These are phyloP conservation scores for Pythium scleroteichum DNA, from an alignment of 352 stramenopile genomes.

Conservation along the genomic window DNA sequence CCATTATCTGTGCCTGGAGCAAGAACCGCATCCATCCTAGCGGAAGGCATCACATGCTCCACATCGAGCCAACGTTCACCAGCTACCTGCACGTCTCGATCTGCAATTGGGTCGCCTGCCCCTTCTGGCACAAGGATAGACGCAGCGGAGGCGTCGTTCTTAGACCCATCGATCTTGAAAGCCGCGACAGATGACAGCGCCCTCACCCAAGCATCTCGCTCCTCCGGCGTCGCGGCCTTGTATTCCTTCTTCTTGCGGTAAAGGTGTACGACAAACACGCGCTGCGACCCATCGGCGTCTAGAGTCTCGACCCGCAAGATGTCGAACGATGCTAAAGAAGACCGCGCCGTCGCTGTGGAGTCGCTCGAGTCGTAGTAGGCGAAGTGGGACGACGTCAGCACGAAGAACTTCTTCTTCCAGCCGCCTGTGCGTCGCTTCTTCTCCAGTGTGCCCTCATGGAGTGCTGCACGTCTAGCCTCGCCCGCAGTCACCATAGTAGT, in stretches of 20 bases:
- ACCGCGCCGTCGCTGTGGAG: conserved; percentile 11
- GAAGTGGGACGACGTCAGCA: conserved; percentile 63
- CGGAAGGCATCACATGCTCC: too few relatives aligned
- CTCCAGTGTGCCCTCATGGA: conserved; percentile 64
- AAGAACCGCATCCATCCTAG: not conserved
- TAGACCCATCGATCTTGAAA: conserved; percentile 40
- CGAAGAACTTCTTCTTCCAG: conserved; percentile 82
- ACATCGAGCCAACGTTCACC: too few relatives aligned
- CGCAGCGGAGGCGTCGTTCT: conserved; percentile 24
- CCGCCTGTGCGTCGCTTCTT: conserved; percentile 71
- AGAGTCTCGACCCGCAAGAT: conserved; percentile 58
- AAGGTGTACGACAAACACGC: conserved; percentile 56
- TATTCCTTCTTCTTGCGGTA: conserved; percentile 85
- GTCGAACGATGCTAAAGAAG: conserved; percentile 60
- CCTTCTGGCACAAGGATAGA: conserved; percentile 8
- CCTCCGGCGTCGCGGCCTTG: conserved; percentile 49
- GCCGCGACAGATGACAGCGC: conserved; percentile 63
- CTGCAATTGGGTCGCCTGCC: not conserved
- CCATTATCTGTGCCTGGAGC: not conserved
- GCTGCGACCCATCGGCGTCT: conserved; percentile 38
- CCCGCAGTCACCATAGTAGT: conserved; percentile 59
- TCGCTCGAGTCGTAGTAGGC: conserved; percentile 66
- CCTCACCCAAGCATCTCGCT: conserved; percentile 69
- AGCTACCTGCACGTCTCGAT: not conserved
- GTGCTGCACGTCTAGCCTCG: conserved; percentile 53